Conservation (phyloP, 192 early-diverging fungal species). For the Entrophospora sp. region DNA sequence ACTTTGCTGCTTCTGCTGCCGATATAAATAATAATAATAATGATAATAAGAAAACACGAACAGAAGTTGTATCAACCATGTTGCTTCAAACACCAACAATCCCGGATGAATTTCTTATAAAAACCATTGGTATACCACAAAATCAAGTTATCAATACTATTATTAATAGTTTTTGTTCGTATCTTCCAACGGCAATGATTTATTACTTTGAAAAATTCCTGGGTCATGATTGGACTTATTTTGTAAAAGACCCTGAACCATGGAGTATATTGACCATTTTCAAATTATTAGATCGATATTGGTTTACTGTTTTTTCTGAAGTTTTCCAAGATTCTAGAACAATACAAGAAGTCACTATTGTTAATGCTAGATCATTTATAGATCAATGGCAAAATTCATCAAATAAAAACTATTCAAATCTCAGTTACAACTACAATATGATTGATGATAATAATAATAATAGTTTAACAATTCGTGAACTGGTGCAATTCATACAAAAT, state of each 20-base stretch:
- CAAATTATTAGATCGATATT: conserved; percentile 10
- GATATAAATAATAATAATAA: background rate
- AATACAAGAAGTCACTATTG: background rate
- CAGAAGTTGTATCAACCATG: background rate
- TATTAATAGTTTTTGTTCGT: background rate
- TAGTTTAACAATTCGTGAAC: no score
- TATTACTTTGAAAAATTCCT: conserved; percentile 3
- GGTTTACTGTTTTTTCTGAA: conserved; percentile 2
- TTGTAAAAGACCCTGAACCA: background rate
- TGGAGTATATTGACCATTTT: background rate
- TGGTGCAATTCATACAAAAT: no score
- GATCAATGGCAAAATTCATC: no score
- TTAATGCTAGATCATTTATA: no score
- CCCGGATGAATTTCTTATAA: background rate
- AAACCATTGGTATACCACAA: background rate
- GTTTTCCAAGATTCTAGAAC: background rate
- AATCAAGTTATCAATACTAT: background rate
- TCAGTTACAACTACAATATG: no score
- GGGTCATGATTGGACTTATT: conserved; percentile 11
- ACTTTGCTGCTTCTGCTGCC: background rate
- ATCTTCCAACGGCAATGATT: background rate
- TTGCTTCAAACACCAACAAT: background rate
- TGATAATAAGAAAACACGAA: background rate
- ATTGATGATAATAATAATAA: no score
- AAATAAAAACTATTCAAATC: no score